Conservation (phyloP, 345 rosid genomes). For the Rhodomyrtus tomentosa region DNA sequence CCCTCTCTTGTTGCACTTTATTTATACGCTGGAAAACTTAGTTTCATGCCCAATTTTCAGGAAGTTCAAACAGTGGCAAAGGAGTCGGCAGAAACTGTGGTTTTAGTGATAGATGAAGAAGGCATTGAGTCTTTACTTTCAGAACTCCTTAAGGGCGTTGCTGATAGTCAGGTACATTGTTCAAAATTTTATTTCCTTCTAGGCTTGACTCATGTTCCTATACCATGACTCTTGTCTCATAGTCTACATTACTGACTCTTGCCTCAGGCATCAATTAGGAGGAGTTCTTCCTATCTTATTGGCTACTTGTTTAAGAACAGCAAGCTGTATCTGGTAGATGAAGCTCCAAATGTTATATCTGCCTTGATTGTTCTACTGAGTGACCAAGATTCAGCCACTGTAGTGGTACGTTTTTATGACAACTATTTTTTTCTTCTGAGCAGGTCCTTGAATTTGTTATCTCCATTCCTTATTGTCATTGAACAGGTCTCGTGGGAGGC, state of each 20-base stretch:
- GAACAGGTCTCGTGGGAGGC: constrained; percentile 94
- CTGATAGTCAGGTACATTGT: constrained; percentile 54
- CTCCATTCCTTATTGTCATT: constrained; percentile 7
- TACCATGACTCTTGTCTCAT: neutral
- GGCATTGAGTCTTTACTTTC: constrained; percentile 69
- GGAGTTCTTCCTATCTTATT: constrained; percentile 79
- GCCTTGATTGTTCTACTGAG: constrained; percentile 81
- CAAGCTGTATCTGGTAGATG: constrained; percentile 90
- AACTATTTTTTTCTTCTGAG: neutral
- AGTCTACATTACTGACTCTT: neutral
- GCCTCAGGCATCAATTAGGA: constrained; percentile 79
- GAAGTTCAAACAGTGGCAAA: constrained; percentile 81
- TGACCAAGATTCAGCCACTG: constrained; percentile 75
- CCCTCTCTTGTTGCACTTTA: neutral
- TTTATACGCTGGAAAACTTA: neutral
- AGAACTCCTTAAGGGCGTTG: constrained; percentile 83
- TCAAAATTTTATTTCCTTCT: neutral
- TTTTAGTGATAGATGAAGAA: constrained; percentile 83
- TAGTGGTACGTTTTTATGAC: constrained; percentile 38
- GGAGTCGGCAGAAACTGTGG: constrained; percentile 84
- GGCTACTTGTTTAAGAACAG: constrained; percentile 87
- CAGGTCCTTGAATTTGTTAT: neutral
- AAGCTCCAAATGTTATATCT: constrained; percentile 89
- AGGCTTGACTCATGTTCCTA: neutral
- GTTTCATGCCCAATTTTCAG: constrained; percentile 21